Base-by-base conservation (phyloP, 75 land plant genomes). In the Pseudotsuga menziesii region DNA sequence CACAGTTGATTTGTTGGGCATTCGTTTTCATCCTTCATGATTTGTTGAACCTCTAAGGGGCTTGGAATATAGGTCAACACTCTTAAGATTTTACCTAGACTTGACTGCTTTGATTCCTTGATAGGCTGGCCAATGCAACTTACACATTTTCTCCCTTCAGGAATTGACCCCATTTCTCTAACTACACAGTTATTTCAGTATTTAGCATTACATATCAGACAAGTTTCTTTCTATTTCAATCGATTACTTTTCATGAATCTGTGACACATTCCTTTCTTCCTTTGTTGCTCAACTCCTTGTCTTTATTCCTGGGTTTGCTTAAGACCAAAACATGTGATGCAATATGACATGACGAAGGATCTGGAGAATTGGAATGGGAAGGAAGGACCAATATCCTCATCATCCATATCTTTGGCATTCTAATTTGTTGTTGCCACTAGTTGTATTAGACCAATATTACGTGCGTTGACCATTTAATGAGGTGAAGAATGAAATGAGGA, bases 131-230 rank as follows among this genome's bases (percentile, higher is more conserved):
- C 93, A 57, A 97, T 93, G 82, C 99, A 97, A n/a, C 85, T 58
- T 4, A 92, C 82, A 82, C 99, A 97, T 76, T 97, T 97, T 72
- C 99, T 77, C 32, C 99, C 99, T 82, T 97, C 99, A 5, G 98
- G 96, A 98, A 95, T 97, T 6, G 99, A 97, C 0, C 96, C 99
- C 99, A 97, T 97, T 29, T 92, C 93, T 77, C 83, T 80, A 23
- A 97, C 86, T 35, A 97, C 85, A 83, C 98, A 97, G 56, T 80
- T 91, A 71, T 82, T 71, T 70, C 99, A 97, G 77, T 87, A 95
- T 84, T 95, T 97, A 27, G 94, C 89, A 81, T 86, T 85, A 76
- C 99, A 97, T 22, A 91, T 92, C 72, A 97, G 58, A 76, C 99
- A 97, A 29, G 87, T 80, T 83, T 97, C 99, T 74, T 93, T 97